Percentiles rank a stretch among this genome's conserved stretches.
These are phyloP conservation scores for Trametes elegans DNA, from an alignment of 768 basidiomycete genomes.

Conservation along the genomic window DNA sequence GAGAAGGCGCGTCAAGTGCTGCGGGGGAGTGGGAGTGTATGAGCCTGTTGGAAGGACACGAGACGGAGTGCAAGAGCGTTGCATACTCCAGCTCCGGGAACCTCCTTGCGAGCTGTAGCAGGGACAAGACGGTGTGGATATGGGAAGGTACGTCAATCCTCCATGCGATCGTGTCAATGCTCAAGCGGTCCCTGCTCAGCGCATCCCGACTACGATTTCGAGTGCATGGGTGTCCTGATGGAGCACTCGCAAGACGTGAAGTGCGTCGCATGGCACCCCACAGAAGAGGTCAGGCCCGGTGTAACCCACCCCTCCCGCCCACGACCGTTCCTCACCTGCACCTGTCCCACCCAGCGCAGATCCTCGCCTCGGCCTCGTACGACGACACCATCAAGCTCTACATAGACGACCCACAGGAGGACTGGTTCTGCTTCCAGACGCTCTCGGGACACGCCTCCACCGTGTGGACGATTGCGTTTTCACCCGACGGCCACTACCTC, in stretches of 20 bases:
- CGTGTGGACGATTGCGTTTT: constrained; percentile 86
- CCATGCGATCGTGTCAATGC: not conserved
- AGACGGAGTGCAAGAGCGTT: constrained; percentile 94
- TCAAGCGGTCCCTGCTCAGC: constrained; percentile 44
- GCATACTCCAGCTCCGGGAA: constrained; percentile 76
- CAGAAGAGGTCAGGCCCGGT: constrained; percentile 70
- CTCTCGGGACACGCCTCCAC: constrained; percentile 82
- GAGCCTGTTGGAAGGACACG: constrained; percentile 88
- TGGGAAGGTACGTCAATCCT: constrained; percentile 77
- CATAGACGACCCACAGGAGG: constrained; percentile 88
- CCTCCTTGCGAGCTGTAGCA: constrained; percentile 88
- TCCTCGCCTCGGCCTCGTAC: constrained; percentile 95
- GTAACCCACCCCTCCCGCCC: not conserved
- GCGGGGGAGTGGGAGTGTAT: constrained; percentile 73
- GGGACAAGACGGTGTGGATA: constrained; percentile 98
- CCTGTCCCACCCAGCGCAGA: constrained; percentile 45
- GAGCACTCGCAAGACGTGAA: constrained; percentile 98
- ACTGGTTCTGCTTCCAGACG: constrained; percentile 89
- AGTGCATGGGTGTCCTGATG: constrained; percentile 94
- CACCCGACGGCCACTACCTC: constrained; percentile 74
- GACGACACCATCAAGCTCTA: constrained; percentile 96
- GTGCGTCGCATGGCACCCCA: constrained; percentile 91
- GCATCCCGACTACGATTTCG: constrained; percentile 89
- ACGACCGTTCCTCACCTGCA: not conserved
- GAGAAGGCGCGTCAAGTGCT: constrained; percentile 20